Conservation (phyloP, 495 filamentous ascomycete genomes). For the Emericellopsis terricola region DNA sequence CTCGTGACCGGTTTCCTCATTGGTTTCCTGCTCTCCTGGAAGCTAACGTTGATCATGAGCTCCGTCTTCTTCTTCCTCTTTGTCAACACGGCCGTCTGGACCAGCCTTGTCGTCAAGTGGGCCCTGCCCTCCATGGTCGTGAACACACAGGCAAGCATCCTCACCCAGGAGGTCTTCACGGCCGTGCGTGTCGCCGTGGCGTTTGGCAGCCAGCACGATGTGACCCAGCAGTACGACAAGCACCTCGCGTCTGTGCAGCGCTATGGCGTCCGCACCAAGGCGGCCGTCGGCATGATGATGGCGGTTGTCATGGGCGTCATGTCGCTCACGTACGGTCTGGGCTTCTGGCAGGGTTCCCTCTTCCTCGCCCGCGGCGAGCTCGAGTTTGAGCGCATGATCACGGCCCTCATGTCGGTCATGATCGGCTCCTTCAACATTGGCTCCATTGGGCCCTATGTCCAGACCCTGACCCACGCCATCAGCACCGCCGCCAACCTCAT, state of each 20-base stretch:
- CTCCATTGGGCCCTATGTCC: constrained; percentile 10
- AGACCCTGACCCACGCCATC: constrained; percentile 12
- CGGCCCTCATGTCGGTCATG: constrained; percentile 51
- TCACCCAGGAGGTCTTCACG: constrained; percentile 70
- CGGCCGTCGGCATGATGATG: neutral
- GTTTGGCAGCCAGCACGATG: neutral
- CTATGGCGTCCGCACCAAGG: constrained; percentile 23
- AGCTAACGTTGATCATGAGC: constrained; percentile 24
- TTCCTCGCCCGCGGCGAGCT: constrained; percentile 8
- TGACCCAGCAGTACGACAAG: constrained; percentile 24
- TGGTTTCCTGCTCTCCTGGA: constrained; percentile 24
- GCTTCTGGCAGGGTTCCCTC: constrained; percentile 14
- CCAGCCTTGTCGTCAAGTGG: constrained; percentile 8
- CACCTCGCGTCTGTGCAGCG: constrained; percentile 52
- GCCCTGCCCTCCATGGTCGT: constrained; percentile 38
- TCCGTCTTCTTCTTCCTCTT: constrained; percentile 24
- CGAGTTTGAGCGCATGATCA: neutral
- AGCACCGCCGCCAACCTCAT: constrained; percentile 15
- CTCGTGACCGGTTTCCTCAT: constrained; percentile 20
- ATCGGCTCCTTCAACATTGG: constrained; percentile 38
- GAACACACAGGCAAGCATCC: constrained; percentile 13
- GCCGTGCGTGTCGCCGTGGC: constrained; percentile 35
- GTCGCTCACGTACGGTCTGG: constrained; percentile 6
- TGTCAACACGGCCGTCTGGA: constrained; percentile 19
- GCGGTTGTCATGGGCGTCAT: constrained; percentile 16